Percentiles rank a stretch among this genome's conserved stretches.
Conservation (phyloP, 225 moss, liverwort and hornwort genomes). For the Ulota crispa region DNA sequence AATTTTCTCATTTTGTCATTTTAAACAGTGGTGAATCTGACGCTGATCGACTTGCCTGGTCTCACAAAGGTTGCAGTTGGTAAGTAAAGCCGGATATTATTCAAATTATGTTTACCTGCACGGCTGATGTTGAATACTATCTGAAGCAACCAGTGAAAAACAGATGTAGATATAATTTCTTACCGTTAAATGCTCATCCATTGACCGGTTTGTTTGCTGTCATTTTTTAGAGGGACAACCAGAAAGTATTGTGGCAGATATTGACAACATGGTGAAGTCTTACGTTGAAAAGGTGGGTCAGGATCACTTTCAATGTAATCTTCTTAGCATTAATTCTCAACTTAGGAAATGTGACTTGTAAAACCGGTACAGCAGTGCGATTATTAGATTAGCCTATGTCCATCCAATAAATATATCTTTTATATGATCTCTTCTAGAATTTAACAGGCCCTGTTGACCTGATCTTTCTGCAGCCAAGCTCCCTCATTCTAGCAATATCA, state of each 20-base stretch:
- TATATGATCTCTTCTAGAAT: background rate
- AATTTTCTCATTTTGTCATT: constrained; percentile 6
- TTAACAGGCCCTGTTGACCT: background rate
- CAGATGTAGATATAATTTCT: background rate
- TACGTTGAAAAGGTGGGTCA: constrained; percentile 70
- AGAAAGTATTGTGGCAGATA: constrained; percentile 84
- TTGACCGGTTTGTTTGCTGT: background rate
- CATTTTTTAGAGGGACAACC: constrained; percentile 72
- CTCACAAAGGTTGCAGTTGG: constrained; percentile 89
- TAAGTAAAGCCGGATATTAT: constrained; percentile 28
- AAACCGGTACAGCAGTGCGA: background rate
- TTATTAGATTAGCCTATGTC: background rate
- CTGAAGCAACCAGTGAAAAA: background rate
- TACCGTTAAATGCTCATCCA: background rate
- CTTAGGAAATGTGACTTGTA: background rate
- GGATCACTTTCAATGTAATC: background rate
- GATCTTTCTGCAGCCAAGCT: constrained; percentile 63
- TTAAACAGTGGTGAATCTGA: constrained; percentile 76
- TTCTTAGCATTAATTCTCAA: background rate
- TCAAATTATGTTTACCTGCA: background rate
- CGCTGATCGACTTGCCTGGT: constrained; percentile 87
- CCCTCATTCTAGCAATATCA: constrained; percentile 84
- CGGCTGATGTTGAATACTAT: background rate
- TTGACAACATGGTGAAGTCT: constrained; percentile 76
- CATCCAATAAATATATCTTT: background rate